Conservation (phyloP, 495 filamentous ascomycete genomes). For the Cenococcum geophilum region DNA sequence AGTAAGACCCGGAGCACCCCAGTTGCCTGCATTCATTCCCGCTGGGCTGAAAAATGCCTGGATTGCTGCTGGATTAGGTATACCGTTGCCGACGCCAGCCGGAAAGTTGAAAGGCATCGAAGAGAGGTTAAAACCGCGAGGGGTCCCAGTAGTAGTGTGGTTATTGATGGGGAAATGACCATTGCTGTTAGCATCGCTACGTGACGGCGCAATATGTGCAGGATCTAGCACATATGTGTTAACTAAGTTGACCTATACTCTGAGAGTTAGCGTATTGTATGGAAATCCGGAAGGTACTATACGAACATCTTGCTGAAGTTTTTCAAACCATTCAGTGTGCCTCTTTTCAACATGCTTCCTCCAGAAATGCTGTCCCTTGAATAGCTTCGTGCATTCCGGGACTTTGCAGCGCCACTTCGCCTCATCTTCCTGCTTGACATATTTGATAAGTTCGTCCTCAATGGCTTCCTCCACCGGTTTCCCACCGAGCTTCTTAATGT, state of each 20-base stretch:
- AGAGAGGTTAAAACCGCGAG: constrained; percentile 84
- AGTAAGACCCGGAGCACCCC: constrained; percentile 24
- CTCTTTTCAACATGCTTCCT: constrained; percentile 96
- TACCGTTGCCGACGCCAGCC: constrained; percentile 12
- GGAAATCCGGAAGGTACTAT: neutral
- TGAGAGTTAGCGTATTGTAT: constrained; percentile 18
- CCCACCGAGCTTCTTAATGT: constrained; percentile 82
- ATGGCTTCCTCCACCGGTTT: constrained; percentile 78
- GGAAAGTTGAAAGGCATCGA: constrained; percentile 48
- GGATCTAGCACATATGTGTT: constrained; percentile 93
- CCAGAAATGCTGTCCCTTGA: constrained; percentile 97
- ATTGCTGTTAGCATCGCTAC: constrained; percentile 94
- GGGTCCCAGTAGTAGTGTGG: constrained; percentile 72
- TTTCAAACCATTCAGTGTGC: constrained; percentile 80
- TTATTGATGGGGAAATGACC: constrained; percentile 84
- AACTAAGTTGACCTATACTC: constrained; percentile 66
- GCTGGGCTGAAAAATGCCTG: constrained; percentile 50
- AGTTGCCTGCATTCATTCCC: constrained; percentile 29
- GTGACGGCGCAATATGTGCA: constrained; percentile 81
- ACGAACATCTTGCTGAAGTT: constrained; percentile 74
- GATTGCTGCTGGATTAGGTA: constrained; percentile 43
- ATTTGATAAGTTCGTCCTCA: constrained; percentile 77
- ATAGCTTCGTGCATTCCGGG: constrained; percentile 89
- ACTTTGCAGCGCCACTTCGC: constrained; percentile 95
- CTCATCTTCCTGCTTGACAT: constrained; percentile 94